Base-by-base conservation (phyloP, 441 rosid genomes). In the Pelargonium australe region DNA sequence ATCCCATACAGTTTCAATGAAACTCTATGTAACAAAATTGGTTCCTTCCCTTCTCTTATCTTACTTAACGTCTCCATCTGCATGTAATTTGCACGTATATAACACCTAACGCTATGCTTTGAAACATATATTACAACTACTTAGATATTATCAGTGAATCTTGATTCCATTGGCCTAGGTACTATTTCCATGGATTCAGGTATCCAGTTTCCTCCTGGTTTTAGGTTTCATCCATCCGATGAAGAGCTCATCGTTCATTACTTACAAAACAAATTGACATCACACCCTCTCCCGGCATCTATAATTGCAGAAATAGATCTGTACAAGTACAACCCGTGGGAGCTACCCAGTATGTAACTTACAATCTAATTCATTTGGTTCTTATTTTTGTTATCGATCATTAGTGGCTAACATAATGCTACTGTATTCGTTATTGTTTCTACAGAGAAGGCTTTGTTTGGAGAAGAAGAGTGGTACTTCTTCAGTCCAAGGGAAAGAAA, bases 221-320 rank as follows among this genome's bases (percentile, higher is more conserved):
- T 86, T 73, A 77, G 88, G 76, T 86, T 84, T 58, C 87, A 83
- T 75, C 87, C 91, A 25, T 82, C 91, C 6, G 91, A 81, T 57
- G 84, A 84, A 75, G 91, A 84, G 68, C 87, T 86, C 66, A 81
- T 84, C 20, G 68, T 76, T 13, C 76, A 81, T 77, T 86, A 86
- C 84, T 68, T 84, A 69, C 78, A 64, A 61, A 83, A 84, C 72
- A 83, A 81, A 78, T 84, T 75, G 4, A 57, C 70, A 69, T 81
- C 82, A 0, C 71, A 55, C 43, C 81, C 83, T 0, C 78, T 84
- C 11, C 88, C 88, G 0, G 86, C 88, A 4, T 63, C 78, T 2
- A 20, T 83, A 20, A 79, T 86, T 0, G 84, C 87, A 0, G 86
- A 83, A 60, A 66, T 83, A 25, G 86, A 82, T 69, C 81, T 86